Conservation (phyloP, 2,329 filamentous ascomycete genomes). For the Claviceps pazoutovae region DNA sequence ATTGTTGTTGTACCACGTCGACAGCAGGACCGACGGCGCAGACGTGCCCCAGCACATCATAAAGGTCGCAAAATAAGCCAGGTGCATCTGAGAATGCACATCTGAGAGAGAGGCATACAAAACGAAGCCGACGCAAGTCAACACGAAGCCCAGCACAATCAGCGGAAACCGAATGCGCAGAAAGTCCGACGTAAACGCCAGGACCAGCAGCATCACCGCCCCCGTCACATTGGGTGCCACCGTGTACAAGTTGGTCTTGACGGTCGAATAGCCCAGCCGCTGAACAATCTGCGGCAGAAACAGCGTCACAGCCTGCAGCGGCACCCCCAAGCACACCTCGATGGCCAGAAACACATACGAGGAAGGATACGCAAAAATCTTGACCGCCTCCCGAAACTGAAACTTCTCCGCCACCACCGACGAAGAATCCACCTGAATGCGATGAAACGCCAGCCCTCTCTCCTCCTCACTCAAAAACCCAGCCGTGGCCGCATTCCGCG, state of each 20-base stretch:
- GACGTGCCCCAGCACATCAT: constrained; percentile 76
- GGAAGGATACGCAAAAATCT: constrained; percentile 36
- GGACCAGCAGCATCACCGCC: constrained; percentile 54
- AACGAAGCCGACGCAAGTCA: constrained; percentile 66
- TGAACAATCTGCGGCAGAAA: constrained; percentile 43
- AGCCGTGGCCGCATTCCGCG: constrained; percentile 47
- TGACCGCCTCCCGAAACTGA: constrained; percentile 33
- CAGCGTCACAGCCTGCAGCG: constrained; percentile 38
- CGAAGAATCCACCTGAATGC: constrained; percentile 64
- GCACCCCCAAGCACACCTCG: constrained; percentile 46
- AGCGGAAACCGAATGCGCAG: constrained; percentile 58
- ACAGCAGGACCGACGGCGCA: constrained; percentile 57
- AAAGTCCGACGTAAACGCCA: constrained; percentile 58
- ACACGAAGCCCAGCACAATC: constrained; percentile 56
- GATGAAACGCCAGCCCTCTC: constrained; percentile 52
- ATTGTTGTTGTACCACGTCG: constrained; percentile 65
- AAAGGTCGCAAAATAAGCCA: constrained; percentile 65
- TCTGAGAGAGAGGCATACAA: constrained; percentile 60
- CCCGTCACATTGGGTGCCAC: constrained; percentile 68
- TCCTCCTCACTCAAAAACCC: constrained; percentile 53
- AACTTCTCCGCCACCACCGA: constrained; percentile 42
- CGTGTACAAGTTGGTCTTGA: constrained; percentile 65
- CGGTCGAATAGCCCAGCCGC: constrained; percentile 31
- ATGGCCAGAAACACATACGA: constrained; percentile 37
- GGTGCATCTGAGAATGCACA: constrained; percentile 42